Base-by-base conservation (phyloP, 805 yeast genomes). In the Blastobotrys attinorum region DNA sequence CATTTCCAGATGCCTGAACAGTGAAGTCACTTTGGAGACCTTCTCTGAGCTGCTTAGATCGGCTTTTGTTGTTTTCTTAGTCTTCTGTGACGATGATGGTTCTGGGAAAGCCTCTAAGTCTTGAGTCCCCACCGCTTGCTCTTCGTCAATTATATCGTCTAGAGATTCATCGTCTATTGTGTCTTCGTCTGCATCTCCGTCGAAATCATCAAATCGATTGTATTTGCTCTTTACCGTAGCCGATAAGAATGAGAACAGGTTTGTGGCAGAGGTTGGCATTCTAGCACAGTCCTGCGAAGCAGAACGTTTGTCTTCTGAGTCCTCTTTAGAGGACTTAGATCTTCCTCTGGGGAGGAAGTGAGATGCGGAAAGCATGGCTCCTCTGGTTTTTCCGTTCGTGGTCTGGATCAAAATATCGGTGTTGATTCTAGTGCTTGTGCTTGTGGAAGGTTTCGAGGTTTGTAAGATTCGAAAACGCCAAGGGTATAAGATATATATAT, bases 231-330 rank as follows among this genome's bases (percentile, higher is more conserved):
- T 69, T 48, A 78, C 73, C 0, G 82, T 79, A 0, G 81, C 71
- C 0, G 83, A 75, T 44, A 78, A 62, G 41, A 76, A 55, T 0
- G 76, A 73, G 2, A 75, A 78, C 50, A 78, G 69, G 35, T 78
- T 73, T 51, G 68, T 69, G 15, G 77, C 73, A 59, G 72, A 70
- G 35, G 67, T 70, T 11, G 66, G 65, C 22, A 55, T 57, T 2
- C 66, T 70, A 15, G 63, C 58, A 10, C 46, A 32, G 27, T 48
- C 56, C 22, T 46, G 46, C 7, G 55, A 48, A 11, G 45, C 32
- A 18, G 38, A 34, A 4, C 38, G 25, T 15, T 35, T 35, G 38
- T 21, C 8, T 8, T n/a, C 15, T 17, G n/a, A 8, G 11, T 17
- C 25, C 11, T 21, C 21, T 11, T 25, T 25, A 11, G 29, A 8